These are phyloP conservation scores for Ogataea populi-albae DNA, from an alignment of 805 yeast genomes.

Conservation along the genomic window DNA sequence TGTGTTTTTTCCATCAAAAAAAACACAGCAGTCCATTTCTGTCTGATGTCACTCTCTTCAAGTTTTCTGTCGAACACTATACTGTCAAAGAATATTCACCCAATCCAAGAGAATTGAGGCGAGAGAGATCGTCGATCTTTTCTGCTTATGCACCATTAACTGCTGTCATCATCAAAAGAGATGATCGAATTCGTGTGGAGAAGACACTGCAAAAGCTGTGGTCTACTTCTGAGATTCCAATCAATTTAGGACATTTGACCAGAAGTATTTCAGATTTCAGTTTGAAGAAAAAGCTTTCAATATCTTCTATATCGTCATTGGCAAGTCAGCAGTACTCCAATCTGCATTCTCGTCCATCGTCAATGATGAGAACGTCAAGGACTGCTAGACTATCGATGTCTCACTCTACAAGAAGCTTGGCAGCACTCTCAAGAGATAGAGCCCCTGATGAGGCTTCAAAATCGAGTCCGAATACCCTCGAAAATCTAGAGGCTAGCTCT, in stretches of 20 bases:
- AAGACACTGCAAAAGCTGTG: conserved; percentile 30
- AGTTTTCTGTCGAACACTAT: conserved; percentile 18
- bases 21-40: conserved; percentile 25
- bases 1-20: conserved; percentile 10
- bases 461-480: too few species aligned
- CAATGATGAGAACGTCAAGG: conserved; percentile 8
- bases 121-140: conserved; percentile 5
- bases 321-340: conserved; percentile 9
- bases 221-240: conserved; percentile 31
- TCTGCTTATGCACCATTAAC: conserved; percentile 1
- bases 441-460: too few species aligned
- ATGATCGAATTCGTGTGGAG: conserved; percentile 29
- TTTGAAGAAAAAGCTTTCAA: conserved; percentile 16
- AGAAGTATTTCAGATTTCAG: conserved; percentile 21
- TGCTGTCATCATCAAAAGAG: conserved; percentile 10
- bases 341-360: conserved; percentile 6
- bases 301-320: conserved; percentile 16
- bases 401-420: conserved; percentile 15
- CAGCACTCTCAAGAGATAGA: conserved; percentile 1
- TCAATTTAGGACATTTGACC: conserved; percentile 10
- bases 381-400: conserved; percentile 10
- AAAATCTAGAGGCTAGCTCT: conserved; percentile 3
- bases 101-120: conserved; percentile 7
- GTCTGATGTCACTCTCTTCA: conserved; percentile 18
- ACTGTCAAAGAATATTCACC: conserved; percentile 7